phyloP scores from a whole-genome alignment of 352 stramenopile genomes.

The Phytophthora litchii region DNA sequence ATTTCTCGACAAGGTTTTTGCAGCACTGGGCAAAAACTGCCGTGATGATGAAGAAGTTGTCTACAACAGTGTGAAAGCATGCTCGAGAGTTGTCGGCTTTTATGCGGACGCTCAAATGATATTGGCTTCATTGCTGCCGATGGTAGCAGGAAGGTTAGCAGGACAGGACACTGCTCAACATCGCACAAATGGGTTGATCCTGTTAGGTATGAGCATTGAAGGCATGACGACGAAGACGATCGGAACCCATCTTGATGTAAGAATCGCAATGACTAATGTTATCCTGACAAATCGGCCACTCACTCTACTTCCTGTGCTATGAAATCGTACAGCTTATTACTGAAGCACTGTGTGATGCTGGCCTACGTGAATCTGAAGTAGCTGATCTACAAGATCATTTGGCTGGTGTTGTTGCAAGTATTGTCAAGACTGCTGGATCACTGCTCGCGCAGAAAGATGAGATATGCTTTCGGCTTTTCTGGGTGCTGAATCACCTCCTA shows the following conservation, averaged over 20 bases:
- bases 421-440: constrained; percentile 58
- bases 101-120: constrained; percentile 80
- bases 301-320: constrained; percentile 2
- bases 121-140: constrained; percentile 71
- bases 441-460: constrained; percentile 52
- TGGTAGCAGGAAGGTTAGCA: constrained; percentile 67
- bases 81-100: constrained; percentile 64
- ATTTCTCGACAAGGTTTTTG: constrained; percentile 78
- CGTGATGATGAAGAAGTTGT: constrained; percentile 76
- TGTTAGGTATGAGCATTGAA: constrained; percentile 83
- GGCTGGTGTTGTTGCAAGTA: constrained; percentile 59
- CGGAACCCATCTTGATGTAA: constrained; percentile 61
- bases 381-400: constrained; percentile 76
- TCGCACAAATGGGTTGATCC: constrained; percentile 76
- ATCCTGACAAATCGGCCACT: constrained; percentile 5
- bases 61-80: constrained; percentile 65
- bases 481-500: constrained; percentile 79
- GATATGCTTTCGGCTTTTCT: constrained; percentile 76
- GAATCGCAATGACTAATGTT: constrained; percentile 1
- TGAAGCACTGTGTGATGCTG: constrained; percentile 70
- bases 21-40: constrained; percentile 72
- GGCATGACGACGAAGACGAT: constrained; percentile 75
- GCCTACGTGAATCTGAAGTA: constrained; percentile 73
- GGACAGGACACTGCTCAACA: constrained; percentile 82
- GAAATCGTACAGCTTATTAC: constrained; percentile 56